Conservation (phyloP, 495 filamentous ascomycete species). For the Coniosporium apollinis region DNA sequence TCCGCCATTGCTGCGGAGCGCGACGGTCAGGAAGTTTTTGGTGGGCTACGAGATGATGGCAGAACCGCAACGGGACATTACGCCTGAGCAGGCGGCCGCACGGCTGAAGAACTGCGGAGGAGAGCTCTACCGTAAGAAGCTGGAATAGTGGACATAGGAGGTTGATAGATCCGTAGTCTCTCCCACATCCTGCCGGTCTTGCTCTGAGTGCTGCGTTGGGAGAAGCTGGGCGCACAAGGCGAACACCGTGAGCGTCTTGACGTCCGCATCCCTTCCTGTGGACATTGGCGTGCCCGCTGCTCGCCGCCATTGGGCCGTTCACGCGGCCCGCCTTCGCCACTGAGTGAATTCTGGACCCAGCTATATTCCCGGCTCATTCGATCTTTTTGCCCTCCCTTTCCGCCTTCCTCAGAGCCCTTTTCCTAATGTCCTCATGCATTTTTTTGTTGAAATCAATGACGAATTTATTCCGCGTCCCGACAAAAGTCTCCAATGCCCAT, state of each 20-base stretch:
- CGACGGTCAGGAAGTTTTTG: conserved; percentile 86
- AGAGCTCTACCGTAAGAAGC: conserved; percentile 61
- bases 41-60: conserved; percentile 88
- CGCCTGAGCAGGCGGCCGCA: conserved; percentile 84
- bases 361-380: too few relatives aligned
- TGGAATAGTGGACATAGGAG: too few relatives aligned
- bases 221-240: too few relatives aligned
- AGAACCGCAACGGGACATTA: conserved; percentile 94
- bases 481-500: conserved; percentile 58
- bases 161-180: too few relatives aligned
- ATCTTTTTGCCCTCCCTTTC: conserved; percentile 68
- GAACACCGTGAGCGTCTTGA: too few relatives aligned
- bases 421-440: conserved; percentile 78
- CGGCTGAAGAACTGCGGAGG: conserved; percentile 59
- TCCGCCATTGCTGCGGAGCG: conserved; percentile 79
- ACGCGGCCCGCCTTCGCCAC: too few relatives aligned
- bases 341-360: too few relatives aligned
- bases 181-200: too few relatives aligned
- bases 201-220: too few relatives aligned
- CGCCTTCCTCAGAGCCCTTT: conserved; percentile 74
- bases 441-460: conserved; percentile 50
- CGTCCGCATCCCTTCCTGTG: too few relatives aligned
- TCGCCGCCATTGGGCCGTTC: too few relatives aligned
- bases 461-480: conserved; percentile 45
- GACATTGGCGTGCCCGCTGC: too few relatives aligned